Evolutionary conservation across 768 basidiomycete genomes (phyloP).

Genomic region (Coprinopsis sp.): DNA sequence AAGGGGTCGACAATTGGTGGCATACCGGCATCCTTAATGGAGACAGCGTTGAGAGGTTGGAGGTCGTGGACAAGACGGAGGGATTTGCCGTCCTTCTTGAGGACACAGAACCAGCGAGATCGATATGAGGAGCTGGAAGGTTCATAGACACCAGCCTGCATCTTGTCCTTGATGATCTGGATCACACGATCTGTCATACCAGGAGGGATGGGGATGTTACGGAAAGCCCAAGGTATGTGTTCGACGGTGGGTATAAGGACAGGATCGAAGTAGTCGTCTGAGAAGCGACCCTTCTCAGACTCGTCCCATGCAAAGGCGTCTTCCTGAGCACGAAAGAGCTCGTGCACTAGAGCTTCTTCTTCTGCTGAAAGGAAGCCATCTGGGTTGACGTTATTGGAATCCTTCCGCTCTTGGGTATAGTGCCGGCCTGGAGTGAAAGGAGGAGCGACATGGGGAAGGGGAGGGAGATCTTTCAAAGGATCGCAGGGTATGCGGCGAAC

Average conservation of each 20-base stretch:
- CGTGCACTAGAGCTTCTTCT: constrained; percentile 31
- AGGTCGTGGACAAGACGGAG: constrained; percentile 17
- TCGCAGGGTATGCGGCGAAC: constrained; percentile 28
- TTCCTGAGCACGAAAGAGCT: constrained; percentile 27
- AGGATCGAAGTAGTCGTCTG: constrained; percentile 20
- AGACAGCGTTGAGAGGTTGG: constrained; percentile 16
- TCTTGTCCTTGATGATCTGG: constrained; percentile 22
- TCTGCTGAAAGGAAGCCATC: constrained; percentile 30
- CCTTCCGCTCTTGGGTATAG: constrained; percentile 22
- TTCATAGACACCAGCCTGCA: constrained; percentile 9
- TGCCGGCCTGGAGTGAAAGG: constrained; percentile 26
- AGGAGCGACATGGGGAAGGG: constrained; percentile 25
- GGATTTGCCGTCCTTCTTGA: constrained; percentile 16
- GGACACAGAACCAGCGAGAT: constrained; percentile 17
- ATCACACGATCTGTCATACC: constrained; percentile 23
- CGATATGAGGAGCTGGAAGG: constrained; percentile 11
- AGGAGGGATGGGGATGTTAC: constrained; percentile 28
- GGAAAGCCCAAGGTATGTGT: constrained; percentile 28
- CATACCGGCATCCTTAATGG: constrained; percentile 15
- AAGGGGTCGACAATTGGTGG: constrained; percentile 12
- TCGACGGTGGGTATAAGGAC: constrained; percentile 22
- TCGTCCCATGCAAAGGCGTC: constrained; percentile 29
- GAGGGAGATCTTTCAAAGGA: constrained; percentile 19
- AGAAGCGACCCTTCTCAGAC: constrained; percentile 24
- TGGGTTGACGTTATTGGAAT: constrained; percentile 20